Conservation (phyloP, 78 protist species). For the Anaeramoeba flamelloides region DNA sequence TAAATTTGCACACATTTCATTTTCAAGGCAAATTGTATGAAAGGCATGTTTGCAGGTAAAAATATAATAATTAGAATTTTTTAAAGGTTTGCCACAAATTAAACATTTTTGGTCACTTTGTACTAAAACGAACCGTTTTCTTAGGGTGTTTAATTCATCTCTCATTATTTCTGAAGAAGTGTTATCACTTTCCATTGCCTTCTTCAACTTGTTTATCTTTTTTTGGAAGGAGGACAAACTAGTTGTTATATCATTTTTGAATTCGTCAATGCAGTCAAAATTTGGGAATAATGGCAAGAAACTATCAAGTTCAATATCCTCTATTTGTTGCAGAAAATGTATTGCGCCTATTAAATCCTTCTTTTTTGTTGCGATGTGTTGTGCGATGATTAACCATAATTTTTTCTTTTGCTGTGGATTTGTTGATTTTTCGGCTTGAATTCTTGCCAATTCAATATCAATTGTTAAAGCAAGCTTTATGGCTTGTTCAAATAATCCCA, state of each 20-base stretch:
- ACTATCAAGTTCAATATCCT: too few species aligned
- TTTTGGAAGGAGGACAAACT: constrained; percentile 54
- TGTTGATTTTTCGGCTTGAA: neutral
- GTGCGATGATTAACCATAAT: neutral
- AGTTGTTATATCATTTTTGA: constrained; percentile 65
- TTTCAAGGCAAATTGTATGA: constrained; percentile 55
- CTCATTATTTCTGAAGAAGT: constrained; percentile 52
- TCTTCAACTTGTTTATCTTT: constrained; percentile 49
- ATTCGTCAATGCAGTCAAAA: constrained; percentile 67
- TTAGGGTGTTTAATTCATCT: constrained; percentile 53
- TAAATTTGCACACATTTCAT: neutral
- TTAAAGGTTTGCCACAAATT: constrained; percentile 38
- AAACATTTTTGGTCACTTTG: constrained; percentile 41
- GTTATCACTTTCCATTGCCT: constrained; percentile 68
- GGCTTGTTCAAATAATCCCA: neutral
- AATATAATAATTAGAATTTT: constrained; percentile 46
- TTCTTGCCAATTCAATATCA: neutral
- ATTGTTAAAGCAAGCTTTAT: neutral
- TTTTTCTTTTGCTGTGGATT: neutral
- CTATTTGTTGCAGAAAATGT: constrained; percentile 54
- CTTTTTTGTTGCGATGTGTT: neutral
- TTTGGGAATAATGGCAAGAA: constrained; percentile 87
- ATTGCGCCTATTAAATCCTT: constrained; percentile 6
- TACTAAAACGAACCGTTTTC: constrained; percentile 49
- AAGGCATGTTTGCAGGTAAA: constrained; percentile 75